Conservation (phyloP, 345 rosid species). For the Geranium brycei region DNA sequence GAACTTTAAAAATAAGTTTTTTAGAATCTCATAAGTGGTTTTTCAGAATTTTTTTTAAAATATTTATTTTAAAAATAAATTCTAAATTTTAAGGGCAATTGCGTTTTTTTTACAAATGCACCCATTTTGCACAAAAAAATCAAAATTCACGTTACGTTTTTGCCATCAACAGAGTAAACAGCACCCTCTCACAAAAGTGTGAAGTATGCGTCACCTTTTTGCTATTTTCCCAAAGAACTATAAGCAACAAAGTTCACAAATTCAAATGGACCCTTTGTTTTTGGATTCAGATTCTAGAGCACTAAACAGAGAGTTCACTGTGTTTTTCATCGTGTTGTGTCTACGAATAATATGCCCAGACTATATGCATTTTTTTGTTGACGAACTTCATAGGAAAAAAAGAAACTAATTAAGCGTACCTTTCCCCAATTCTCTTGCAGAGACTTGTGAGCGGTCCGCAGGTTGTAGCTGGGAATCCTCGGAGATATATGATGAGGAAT, state of each 20-base stretch:
- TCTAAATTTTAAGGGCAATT: too few species aligned
- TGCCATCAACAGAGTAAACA: not conserved
- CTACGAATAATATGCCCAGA: not conserved
- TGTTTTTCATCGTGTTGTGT: not conserved
- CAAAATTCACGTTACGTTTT: not conserved
- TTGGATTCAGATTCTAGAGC: not conserved
- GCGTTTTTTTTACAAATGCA: too few species aligned
- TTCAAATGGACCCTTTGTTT: too few species aligned
- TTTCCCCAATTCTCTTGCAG: constrained; percentile 88
- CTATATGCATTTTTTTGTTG: not conserved
- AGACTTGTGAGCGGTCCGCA: constrained; percentile 58
- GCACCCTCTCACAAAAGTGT: too few species aligned
- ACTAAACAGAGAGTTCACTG: not conserved
- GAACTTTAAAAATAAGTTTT: too few species aligned
- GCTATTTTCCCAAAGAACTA: too few species aligned
- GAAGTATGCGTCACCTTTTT: too few species aligned
- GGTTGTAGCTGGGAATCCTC: constrained; percentile 80
- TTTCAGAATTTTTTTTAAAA: too few species aligned
- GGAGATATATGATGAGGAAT: constrained; percentile 69
- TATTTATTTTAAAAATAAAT: too few species aligned
- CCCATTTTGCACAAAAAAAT: too few species aligned
- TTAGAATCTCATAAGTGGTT: too few species aligned
- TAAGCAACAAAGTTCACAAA: too few species aligned
- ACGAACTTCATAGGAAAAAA: not conserved
- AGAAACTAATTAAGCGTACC: constrained; percentile 24